Evolutionary conservation across 805 yeast genomes (phyloP), one percentile per base, ranked within the genome.

Genomic region (Barnettozyma vustinii): DNA sequence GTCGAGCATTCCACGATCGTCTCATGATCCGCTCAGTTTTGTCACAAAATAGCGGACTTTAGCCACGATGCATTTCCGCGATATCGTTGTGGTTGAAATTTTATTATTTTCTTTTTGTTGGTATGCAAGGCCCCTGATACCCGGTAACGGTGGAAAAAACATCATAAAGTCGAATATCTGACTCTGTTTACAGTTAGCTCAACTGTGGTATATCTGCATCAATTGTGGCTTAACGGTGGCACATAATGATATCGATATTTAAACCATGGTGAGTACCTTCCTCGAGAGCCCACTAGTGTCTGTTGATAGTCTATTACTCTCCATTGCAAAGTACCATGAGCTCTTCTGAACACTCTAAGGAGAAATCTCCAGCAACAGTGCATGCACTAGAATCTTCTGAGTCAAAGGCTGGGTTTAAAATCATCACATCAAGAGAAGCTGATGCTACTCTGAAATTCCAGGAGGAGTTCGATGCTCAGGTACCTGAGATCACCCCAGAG

Each of bases 401-500:
- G 8, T 7, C 33, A 18, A 16, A 36, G 9, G 47, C 49, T 12
- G 71, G 87, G 67, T 60, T 55, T 53, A 63, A 56, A 50, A 53
- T 65, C 12, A 52, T 60, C n/a, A 56, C 48, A 26, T 61, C 68
- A 2, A 58, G 62, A 51, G 69, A 73, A 57, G 75, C 75, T 5
- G 78, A 73, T 56, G 65, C 56, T 7, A 69, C 75, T 3, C 53
- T 71, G 15, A 53, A 44, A 15, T 72, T 73, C 55, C 63, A 72
- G 62, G 64, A 63, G 44, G 61, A 62, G 39, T 56, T 62, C 47
- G 74, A 68, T 42, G 40, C 56, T 1, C 48, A 52, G 16, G 67
- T 66, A 2, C 71, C 71, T 5, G 70, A 66, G 41, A 65, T 73
- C 19, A 71, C 79, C 4, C 69, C 72, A 5, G 73, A 68, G 41